phyloP scores from a whole-genome alignment of 768 basidiomycete species.

The Nevesoporus exiguus region DNA sequence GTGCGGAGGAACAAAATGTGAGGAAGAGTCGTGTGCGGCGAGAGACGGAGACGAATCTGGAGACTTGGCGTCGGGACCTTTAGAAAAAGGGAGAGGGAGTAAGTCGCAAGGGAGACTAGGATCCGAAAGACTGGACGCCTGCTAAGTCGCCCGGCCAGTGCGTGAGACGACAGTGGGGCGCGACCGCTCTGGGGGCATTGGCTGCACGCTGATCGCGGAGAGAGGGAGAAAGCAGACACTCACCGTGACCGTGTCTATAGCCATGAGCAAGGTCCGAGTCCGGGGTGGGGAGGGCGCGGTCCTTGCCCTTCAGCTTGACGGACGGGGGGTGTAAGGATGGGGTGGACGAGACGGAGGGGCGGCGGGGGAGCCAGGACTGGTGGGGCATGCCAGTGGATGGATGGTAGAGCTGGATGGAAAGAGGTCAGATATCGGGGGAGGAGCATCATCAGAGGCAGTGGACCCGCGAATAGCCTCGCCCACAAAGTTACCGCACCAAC shows the following conservation, averaged over 20 bases:
- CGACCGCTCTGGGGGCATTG: no score
- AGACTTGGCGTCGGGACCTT: conserved; percentile 21
- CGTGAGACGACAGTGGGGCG: no score
- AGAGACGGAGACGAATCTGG: conserved; percentile 15
- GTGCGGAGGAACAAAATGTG: conserved; percentile 1
- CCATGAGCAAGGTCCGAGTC: no score
- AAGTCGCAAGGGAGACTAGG: no score
- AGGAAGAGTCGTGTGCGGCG: conserved; percentile 12
- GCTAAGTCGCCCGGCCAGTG: no score
- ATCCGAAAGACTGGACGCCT: neutral
- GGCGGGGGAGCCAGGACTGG: conserved; percentile 20
- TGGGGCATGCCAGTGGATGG: conserved; percentile 16
- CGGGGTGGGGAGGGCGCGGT: no score
- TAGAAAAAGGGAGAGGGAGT: neutral
- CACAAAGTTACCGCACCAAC: no score
- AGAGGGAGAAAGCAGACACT: no score
- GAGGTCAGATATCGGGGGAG: conserved; percentile 3
- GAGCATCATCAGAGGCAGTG: conserved; percentile 23
- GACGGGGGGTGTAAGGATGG: no score
- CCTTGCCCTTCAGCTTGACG: no score
- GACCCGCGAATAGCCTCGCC: conserved; percentile 15
- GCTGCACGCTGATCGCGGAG: no score
- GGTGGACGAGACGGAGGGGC: conserved; percentile 16
- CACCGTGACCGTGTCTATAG: no score
- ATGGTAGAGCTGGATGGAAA: conserved; percentile 12